These are phyloP conservation scores for Asclepias syriaca DNA, from an alignment of 257 asterid species.

Conservation along the genomic window DNA sequence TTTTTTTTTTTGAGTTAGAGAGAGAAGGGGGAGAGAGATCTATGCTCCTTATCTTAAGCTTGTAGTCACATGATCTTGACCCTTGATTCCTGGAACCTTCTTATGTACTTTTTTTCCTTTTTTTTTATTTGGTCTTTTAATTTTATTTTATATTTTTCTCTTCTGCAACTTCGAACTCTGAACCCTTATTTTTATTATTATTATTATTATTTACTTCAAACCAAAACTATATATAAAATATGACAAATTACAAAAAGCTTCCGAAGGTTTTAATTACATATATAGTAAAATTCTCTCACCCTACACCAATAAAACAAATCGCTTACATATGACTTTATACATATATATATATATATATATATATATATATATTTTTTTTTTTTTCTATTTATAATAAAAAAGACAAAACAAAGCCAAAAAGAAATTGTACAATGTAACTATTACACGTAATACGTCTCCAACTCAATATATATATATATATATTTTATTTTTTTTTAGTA, in stretches of 20 bases:
- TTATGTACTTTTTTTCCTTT: constrained; percentile 14
- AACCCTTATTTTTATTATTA: constrained; percentile 10
- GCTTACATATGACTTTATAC: too few species aligned
- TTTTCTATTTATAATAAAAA: too few species aligned
- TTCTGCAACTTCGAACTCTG: constrained; percentile 35
- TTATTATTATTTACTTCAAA: constrained; percentile 1
- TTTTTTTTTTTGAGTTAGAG: too few species aligned
- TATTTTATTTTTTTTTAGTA: too few species aligned
- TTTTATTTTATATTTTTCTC: constrained; percentile 12
- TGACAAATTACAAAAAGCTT: constrained; percentile 1
- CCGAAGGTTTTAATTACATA: not conserved
- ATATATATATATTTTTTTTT: too few species aligned
- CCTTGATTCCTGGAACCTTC: constrained; percentile 71
- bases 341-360: too few species aligned
- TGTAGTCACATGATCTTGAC: constrained; percentile 47
- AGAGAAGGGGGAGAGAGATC: constrained; percentile 14
- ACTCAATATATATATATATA: too few species aligned
- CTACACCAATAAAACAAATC: too few species aligned
- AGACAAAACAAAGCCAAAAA: too few species aligned
- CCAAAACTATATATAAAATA: not conserved
- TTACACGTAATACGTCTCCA: too few species aligned
- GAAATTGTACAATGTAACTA: too few species aligned
- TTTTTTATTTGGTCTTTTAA: constrained; percentile 14
- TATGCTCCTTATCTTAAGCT: constrained; percentile 40
- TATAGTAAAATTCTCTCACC: too few species aligned